These are phyloP conservation scores for Wickerhamiella nectarea DNA, from an alignment of 805 yeast species.

Conservation along the genomic window DNA sequence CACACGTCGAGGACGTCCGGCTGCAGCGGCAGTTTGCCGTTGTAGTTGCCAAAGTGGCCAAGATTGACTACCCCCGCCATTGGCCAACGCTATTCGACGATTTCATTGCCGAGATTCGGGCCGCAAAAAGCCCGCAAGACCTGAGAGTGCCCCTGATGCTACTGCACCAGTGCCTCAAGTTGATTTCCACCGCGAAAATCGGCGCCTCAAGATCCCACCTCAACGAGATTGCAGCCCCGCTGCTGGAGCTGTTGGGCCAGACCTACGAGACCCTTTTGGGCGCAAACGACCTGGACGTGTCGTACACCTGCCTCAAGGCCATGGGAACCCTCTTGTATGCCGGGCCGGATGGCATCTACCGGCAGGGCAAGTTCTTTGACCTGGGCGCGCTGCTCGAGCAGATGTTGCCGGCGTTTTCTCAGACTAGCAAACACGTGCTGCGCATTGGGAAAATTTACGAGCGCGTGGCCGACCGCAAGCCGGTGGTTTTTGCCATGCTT, in stretches of 20 bases:
- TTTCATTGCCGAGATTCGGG: conserved; percentile 26
- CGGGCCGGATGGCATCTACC: conserved; percentile 60
- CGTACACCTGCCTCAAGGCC: conserved; percentile 64
- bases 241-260: conserved; percentile 46
- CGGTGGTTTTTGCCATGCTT: conserved; percentile 57
- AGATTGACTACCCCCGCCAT: conserved; percentile 73
- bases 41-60: conserved; percentile 60
- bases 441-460: conserved; percentile 65
- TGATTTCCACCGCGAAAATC: conserved; percentile 58
- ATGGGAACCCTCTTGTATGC: conserved; percentile 60
- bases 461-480: conserved; percentile 42
- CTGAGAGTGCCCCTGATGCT: conserved; percentile 1
- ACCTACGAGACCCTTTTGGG: conserved; percentile 34
- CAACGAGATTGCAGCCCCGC: conserved; percentile 41
- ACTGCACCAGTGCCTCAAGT: conserved; percentile 50
- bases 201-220: conserved; percentile 44
- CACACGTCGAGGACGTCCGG: conserved; percentile 37
- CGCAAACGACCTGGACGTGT: conserved; percentile 42
- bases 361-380: conserved; percentile 35
- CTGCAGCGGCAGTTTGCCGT: conserved; percentile 74
- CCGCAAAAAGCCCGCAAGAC: conserved; percentile 33
- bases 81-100: conserved; percentile 78
- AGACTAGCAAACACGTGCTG: conserved; percentile 43
- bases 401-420: conserved; percentile 33
- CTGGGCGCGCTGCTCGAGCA: conserved; percentile 47